Conservation (phyloP, 2,329 filamentous ascomycete genomes). For the Fusarium redolens region DNA sequence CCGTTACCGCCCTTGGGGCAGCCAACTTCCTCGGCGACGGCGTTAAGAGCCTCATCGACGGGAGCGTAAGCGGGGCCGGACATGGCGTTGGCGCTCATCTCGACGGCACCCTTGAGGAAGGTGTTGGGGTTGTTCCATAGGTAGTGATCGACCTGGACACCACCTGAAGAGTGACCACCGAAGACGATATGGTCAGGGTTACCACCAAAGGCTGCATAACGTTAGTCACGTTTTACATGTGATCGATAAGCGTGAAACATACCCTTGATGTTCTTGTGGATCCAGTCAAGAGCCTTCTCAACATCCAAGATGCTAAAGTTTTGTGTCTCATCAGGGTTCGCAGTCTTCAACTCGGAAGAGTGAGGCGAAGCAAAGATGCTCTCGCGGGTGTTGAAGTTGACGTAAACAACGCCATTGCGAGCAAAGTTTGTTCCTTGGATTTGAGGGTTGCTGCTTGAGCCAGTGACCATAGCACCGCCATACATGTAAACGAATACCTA, state of each 20-base stretch:
- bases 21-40: slow-evolving; percentile 52
- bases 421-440: slow-evolving; percentile 52
- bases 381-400: slow-evolving; percentile 55
- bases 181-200: slow-evolving; percentile 59
- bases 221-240: neutral
- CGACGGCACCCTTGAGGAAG: slow-evolving; percentile 52
- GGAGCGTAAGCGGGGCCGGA: slow-evolving; percentile 55
- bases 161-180: slow-evolving; percentile 55
- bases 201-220: slow-evolving; percentile 53
- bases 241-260: neutral
- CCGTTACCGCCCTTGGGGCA: slow-evolving; percentile 46
- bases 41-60: slow-evolving; percentile 50
- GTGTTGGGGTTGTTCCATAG: slow-evolving; percentile 55
- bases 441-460: slow-evolving; percentile 55
- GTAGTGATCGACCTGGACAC: slow-evolving; percentile 55
- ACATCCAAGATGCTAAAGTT: slow-evolving; percentile 45
- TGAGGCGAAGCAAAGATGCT: slow-evolving; percentile 58
- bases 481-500: slow-evolving; percentile 56
- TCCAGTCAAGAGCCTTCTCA: slow-evolving; percentile 44
- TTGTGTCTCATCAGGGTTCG: slow-evolving; percentile 31
- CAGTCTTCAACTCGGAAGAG: slow-evolving; percentile 50
- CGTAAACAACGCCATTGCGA: slow-evolving; percentile 51
- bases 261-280: slow-evolving; percentile 40
- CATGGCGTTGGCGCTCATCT: slow-evolving; percentile 57
- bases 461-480: slow-evolving; percentile 48